phyloP scores from a whole-genome alignment of 2,329 filamentous ascomycete genomes.

The Apiospora aurea region DNA sequence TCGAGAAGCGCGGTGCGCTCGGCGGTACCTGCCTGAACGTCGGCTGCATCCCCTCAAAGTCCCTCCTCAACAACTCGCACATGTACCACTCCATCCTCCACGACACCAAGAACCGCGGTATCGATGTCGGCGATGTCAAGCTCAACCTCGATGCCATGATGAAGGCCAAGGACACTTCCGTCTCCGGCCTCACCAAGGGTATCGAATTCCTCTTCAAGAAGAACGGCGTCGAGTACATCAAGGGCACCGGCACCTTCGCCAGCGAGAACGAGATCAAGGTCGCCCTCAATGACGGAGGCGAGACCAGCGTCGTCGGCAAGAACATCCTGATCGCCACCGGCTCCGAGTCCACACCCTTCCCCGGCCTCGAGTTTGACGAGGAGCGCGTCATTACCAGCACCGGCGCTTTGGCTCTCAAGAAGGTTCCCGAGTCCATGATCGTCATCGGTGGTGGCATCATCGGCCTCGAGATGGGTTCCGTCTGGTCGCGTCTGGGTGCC shows the following conservation, averaged over 20 bases:
- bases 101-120: conserved; percentile 96
- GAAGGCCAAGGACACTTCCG: conserved; percentile 97
- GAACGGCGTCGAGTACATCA: conserved; percentile 98
- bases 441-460: conserved; percentile 99
- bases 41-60: conserved; percentile 99
- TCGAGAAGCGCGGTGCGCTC: conserved; percentile 95
- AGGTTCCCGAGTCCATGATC: conserved; percentile 95
- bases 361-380: conserved; percentile 94
- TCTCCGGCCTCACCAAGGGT: conserved; percentile 89
- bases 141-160: conserved; percentile 95
- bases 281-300: conserved; percentile 87
- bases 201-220: conserved; percentile 99
- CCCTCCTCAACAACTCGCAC: conserved; percentile 98
- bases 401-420: conserved; percentile 85
- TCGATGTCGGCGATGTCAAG: conserved; percentile 96
- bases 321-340: conserved; percentile 99
- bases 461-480: conserved; percentile 96
- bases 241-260: conserved; percentile 86
- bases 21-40: conserved; percentile 99
- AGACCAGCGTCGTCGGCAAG: conserved; percentile 86
- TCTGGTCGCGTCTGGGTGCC: conserved; percentile 92
- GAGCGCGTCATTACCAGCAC: conserved; percentile 97
- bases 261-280: conserved; percentile 93
- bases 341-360: conserved; percentile 94
- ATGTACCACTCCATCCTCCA: conserved; percentile 97